A percentile compares a stretch with the other conserved stretches of the same genome.
Evolutionary conservation across 1,284 basidiomycete species (phyloP).

Genomic region (Puccinia hordei): DNA sequence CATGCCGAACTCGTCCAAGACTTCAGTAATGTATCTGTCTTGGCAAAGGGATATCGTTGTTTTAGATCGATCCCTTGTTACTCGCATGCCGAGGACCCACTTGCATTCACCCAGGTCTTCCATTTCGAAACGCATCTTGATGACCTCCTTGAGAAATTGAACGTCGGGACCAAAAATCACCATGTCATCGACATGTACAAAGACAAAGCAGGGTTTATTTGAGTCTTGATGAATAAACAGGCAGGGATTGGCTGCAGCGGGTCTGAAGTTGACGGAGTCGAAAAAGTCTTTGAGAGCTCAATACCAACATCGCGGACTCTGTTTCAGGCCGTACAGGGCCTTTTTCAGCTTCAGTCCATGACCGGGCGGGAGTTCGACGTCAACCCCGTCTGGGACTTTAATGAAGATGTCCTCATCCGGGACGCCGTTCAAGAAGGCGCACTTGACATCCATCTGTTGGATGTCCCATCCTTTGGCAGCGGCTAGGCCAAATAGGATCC

Average conservation of each 20-base stretch:
- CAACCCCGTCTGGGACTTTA: neutral
- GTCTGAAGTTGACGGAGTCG: neutral
- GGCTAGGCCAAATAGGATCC: neutral
- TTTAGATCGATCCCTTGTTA: neutral
- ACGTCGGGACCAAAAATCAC: neutral
- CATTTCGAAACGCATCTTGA: conserved; percentile 11
- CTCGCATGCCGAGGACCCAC: neutral
- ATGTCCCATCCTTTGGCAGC: neutral
- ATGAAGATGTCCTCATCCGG: conserved; percentile 15
- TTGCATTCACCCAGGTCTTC: conserved; percentile 1
- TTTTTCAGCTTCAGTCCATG: neutral
- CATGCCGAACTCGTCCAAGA: neutral
- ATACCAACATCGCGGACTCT: conserved; percentile 20
- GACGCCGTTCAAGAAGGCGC: neutral
- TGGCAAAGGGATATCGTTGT: conserved; percentile 4
- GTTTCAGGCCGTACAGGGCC: conserved; percentile 24
- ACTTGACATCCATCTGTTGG: conserved; percentile 30
- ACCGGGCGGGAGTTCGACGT: neutral
- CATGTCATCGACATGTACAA: conserved; percentile 10
- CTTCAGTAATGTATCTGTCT: neutral
- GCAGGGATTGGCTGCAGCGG: neutral
- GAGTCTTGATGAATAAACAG: conserved; percentile 1
- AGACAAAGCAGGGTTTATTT: neutral
- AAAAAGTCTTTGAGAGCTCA: neutral
- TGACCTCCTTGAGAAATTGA: neutral